Conservation (phyloP, 768 basidiomycete species). For the Aureoboletus auriporus region DNA sequence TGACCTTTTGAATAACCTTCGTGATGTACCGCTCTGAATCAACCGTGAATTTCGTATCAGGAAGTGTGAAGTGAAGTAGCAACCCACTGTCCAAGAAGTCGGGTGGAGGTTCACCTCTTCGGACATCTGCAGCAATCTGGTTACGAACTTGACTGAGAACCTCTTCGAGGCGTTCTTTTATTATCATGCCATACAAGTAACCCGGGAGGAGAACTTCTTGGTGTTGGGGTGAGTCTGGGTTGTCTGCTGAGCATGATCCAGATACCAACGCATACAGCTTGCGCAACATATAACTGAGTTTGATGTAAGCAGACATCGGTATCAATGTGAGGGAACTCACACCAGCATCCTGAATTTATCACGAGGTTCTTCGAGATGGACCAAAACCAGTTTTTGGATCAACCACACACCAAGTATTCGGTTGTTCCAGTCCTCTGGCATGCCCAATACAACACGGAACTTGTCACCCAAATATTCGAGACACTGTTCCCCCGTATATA, state of each 20-base stretch:
- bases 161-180: constrained; percentile 96
- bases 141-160: constrained; percentile 68
- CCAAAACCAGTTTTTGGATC: constrained; percentile 80
- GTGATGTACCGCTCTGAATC: constrained; percentile 72
- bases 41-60: constrained; percentile 2
- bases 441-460: constrained; percentile 85
- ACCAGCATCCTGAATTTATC: constrained; percentile 95
- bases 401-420: constrained; percentile 76
- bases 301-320: constrained; percentile 5
- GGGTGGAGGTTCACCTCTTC: constrained; percentile 66
- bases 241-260: constrained; percentile 86
- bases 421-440: constrained; percentile 94
- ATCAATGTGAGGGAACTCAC: constrained; percentile 37
- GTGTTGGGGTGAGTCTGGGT: constrained; percentile 98
- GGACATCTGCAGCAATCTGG: constrained; percentile 69
- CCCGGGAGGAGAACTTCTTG: constrained; percentile 97
- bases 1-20: constrained; percentile 71
- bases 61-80: neutral
- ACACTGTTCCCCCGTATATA: constrained; percentile 87
- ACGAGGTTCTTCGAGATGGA: constrained; percentile 79
- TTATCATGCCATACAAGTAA: constrained; percentile 90
- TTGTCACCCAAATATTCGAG: constrained; percentile 95
- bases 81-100: constrained; percentile 85
- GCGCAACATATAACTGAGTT: constrained; percentile 87
- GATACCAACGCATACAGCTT: constrained; percentile 93